Evolutionary conservation across 208 protist species (phyloP).

Genomic region (Leishmania major): DNA sequence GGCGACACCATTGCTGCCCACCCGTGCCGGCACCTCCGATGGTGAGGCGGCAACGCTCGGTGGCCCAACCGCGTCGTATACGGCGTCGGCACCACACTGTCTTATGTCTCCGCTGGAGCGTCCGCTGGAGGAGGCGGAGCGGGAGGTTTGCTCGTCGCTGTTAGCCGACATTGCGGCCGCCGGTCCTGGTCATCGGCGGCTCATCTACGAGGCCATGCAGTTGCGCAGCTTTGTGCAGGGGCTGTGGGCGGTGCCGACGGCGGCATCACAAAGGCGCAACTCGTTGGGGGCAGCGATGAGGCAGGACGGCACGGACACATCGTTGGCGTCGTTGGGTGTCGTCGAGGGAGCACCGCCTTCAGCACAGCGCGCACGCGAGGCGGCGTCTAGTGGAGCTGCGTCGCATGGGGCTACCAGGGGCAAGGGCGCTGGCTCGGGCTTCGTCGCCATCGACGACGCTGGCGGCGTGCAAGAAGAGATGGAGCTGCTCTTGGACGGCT

Average conservation of each 20-base stretch:
- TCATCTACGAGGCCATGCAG: constrained; percentile 30
- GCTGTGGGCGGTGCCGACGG: constrained; percentile 7
- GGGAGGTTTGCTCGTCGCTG: constrained; percentile 21
- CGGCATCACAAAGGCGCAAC: neutral
- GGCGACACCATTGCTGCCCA: neutral
- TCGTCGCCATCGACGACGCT: neutral
- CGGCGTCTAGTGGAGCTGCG: neutral
- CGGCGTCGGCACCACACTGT: neutral
- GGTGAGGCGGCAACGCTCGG: neutral
- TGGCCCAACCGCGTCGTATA: neutral
- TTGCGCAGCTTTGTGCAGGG: constrained; percentile 25
- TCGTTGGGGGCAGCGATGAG: too few species aligned
- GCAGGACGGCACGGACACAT: neutral
- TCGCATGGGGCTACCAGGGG: neutral
- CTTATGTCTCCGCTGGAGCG: neutral
- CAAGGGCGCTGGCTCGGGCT: neutral
- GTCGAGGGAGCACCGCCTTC: constrained; percentile 5
- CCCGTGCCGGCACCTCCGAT: neutral
- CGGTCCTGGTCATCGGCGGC: constrained; percentile 15
- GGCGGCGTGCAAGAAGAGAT: constrained; percentile 17
- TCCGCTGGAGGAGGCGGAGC: neutral
- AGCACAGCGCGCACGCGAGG: neutral
- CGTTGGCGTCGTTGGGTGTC: neutral
- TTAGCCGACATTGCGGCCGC: constrained; percentile 29
- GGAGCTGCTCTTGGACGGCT: constrained; percentile 29